A percentile compares a stretch with the other conserved stretches of the same genome.
phyloP scores from a whole-genome alignment of 2,329 filamentous ascomycete species.

The Calonectria pauciramosa region DNA sequence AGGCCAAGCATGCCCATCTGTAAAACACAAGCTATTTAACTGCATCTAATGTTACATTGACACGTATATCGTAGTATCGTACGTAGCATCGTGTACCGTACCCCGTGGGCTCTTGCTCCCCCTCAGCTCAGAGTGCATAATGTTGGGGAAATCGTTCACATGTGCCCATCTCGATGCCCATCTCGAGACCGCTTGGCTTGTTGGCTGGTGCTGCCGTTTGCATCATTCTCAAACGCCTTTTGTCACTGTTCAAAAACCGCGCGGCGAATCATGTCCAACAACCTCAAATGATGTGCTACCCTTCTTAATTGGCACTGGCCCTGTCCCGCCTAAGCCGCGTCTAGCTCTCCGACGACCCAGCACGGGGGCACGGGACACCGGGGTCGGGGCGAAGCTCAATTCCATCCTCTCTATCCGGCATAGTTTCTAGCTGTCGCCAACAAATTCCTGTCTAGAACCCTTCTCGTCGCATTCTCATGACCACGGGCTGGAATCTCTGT shows the following conservation, averaged over 20 bases:
- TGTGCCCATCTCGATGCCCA: background rate
- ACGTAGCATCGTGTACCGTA: background rate
- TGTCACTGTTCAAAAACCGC: background rate
- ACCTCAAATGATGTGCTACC: background rate
- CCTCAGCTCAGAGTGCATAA: background rate
- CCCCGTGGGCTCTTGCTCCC: background rate
- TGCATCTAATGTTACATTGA: constrained; percentile 14
- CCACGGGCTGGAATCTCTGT: background rate
- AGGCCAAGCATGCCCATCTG: constrained; percentile 22
- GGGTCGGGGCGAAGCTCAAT: background rate
- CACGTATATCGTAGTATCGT: constrained; percentile 13
- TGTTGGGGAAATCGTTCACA: background rate
- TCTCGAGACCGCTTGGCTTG: background rate
- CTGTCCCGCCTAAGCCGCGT: background rate
- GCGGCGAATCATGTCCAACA: background rate
- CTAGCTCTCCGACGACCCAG: background rate
- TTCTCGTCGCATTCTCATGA: constrained; percentile 11
- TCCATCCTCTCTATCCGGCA: constrained; percentile 5
- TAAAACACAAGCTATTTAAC: constrained; percentile 6
- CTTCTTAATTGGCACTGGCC: background rate
- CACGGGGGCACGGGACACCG: background rate
- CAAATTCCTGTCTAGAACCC: constrained; percentile 11
- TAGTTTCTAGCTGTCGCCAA: constrained; percentile 15
- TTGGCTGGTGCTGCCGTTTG: background rate
- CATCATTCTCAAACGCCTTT: constrained; percentile 1